A percentile compares a stretch with the other conserved stretches of the same genome.
Conservation (phyloP, 768 basidiomycete species). For the Hydnum rufescens region DNA sequence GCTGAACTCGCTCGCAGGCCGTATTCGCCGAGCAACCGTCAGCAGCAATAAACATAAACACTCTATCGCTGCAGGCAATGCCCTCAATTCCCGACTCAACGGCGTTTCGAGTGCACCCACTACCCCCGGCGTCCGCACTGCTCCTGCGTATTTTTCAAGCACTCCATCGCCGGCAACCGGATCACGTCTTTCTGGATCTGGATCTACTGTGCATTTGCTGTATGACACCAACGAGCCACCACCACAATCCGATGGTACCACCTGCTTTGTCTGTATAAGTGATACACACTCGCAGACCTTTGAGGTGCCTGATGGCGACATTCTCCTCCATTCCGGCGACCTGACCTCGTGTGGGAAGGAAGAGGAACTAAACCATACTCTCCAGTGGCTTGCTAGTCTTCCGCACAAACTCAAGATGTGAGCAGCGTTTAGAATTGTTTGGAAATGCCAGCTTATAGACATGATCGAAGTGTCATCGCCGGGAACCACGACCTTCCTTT, state of each 20-base stretch:
- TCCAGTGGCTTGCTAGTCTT: slow-evolving; percentile 5
- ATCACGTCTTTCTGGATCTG: background rate
- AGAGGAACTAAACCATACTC: slow-evolving; percentile 1
- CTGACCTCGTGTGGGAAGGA: slow-evolving; percentile 6
- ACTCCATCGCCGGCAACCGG: no score
- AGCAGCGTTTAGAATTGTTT: background rate
- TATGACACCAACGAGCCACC: slow-evolving; percentile 9
- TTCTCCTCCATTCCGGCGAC: slow-evolving; percentile 13
- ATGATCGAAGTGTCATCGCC: slow-evolving; percentile 8
- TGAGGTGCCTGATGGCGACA: slow-evolving; percentile 12
- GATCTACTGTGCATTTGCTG: background rate
- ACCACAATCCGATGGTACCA: background rate
- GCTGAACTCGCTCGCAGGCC: background rate
- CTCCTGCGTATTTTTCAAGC: no score
- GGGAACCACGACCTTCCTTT: slow-evolving; percentile 10
- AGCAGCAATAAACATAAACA: no score
- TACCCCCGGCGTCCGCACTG: no score
- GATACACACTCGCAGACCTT: slow-evolving; percentile 13
- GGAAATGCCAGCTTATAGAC: background rate
- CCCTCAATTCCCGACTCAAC: no score
- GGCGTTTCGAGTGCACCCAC: no score
- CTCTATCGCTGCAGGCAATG: no score
- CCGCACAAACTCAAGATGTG: slow-evolving; percentile 10
- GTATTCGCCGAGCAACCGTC: background rate
- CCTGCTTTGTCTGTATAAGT: slow-evolving; percentile 12